Conservation (phyloP, 2,329 filamentous ascomycete species). For the Drechmeria coniospora region DNA sequence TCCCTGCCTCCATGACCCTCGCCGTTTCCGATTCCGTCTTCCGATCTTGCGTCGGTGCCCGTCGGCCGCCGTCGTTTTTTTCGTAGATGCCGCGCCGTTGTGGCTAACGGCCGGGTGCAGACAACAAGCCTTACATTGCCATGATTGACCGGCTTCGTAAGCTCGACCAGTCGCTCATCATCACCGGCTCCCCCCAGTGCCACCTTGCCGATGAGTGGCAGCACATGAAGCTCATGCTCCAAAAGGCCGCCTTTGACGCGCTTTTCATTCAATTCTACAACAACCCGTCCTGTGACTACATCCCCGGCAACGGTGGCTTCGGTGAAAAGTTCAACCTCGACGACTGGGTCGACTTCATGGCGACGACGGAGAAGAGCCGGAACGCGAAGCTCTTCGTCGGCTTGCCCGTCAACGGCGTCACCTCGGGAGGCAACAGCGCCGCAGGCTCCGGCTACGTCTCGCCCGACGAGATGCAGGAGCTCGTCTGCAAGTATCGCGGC, state of each 20-base stretch:
- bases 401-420: no score
- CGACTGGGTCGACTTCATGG: not conserved
- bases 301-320: no score
- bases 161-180: conserved; percentile 15
- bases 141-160: conserved; percentile 21
- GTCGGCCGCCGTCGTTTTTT: no score
- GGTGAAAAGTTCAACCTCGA: not conserved
- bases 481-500: no score
- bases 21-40: no score
- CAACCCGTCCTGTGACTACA: conserved; percentile 23
- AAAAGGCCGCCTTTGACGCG: conserved; percentile 23
- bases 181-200: conserved; percentile 32
- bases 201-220: conserved; percentile 13
- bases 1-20: no score
- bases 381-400: not conserved
- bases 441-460: no score
- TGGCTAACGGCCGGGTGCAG: conserved; percentile 8
- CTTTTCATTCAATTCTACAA: conserved; percentile 36
- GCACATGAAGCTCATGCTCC: conserved; percentile 22
- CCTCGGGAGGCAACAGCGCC: no score
- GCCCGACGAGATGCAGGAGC: no score
- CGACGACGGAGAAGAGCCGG: not conserved
- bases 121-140: conserved; percentile 20
- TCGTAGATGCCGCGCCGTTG: no score
- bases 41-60: no score